phyloP scores from a whole-genome alignment of 2,329 filamentous ascomycete species.

The Calonectria pauciramosa region DNA sequence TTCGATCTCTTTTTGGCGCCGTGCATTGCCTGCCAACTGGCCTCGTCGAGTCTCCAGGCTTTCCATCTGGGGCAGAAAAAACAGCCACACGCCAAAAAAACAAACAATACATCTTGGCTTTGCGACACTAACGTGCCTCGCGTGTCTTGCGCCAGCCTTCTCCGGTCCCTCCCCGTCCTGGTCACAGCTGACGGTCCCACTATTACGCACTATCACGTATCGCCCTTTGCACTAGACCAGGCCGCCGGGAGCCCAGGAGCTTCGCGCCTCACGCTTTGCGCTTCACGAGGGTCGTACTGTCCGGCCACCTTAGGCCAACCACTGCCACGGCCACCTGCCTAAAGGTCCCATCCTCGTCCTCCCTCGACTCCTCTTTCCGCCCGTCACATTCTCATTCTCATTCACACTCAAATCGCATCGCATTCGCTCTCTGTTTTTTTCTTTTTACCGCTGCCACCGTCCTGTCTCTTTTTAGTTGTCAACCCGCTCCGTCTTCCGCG shows the following conservation, averaged over 20 bases:
- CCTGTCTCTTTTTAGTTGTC: background rate
- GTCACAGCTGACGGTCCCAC: conserved; percentile 20
- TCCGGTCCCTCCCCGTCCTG: conserved; percentile 11
- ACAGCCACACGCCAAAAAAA: background rate
- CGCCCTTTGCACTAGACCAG: conserved; percentile 23
- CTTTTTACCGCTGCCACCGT: background rate
- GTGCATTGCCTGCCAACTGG: background rate
- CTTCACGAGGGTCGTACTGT: conserved; percentile 23
- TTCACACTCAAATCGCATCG: background rate
- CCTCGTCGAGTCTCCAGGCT: background rate
- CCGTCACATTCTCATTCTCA: background rate
- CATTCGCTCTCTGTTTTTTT: background rate
- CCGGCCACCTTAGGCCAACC: conserved; percentile 5
- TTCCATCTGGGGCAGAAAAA: background rate
- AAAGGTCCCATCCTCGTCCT: background rate
- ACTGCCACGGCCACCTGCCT: conserved; percentile 20
- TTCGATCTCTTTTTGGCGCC: background rate
- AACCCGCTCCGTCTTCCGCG: background rate
- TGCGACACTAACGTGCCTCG: conserved; percentile 3
- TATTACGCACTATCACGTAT: conserved; percentile 28
- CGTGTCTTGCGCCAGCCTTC: conserved; percentile 7
- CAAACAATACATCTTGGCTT: background rate
- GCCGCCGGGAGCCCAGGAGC: conserved; percentile 9
- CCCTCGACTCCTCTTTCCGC: conserved; percentile 1
- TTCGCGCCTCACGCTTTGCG: conserved; percentile 15